Conservation (phyloP, 352 stramenopile species). For the Stephanocyclus meneghinianus region DNA sequence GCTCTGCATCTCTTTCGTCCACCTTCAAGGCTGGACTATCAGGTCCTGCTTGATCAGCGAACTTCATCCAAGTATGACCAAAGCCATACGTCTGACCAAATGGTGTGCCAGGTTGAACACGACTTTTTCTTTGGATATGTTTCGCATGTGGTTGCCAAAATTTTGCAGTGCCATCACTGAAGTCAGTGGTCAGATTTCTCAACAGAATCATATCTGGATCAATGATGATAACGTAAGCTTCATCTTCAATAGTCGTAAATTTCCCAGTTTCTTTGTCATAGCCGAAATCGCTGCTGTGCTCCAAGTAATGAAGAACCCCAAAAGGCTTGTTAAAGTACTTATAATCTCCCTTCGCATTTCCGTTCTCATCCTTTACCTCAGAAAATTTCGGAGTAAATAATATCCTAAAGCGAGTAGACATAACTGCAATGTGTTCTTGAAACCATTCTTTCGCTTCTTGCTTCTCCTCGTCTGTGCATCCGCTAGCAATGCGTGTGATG, state of each 20-base stretch:
- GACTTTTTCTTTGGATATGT: constrained; percentile 44
- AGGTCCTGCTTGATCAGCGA: constrained; percentile 36
- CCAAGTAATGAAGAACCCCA: constrained; percentile 82
- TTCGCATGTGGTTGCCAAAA: constrained; percentile 48
- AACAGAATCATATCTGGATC: constrained; percentile 86
- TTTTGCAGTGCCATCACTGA: constrained; percentile 52
- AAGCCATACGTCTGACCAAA: constrained; percentile 79
- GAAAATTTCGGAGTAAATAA: constrained; percentile 85
- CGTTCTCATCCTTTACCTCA: constrained; percentile 55
- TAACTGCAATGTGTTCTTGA: constrained; percentile 37
- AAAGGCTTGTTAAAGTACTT: constrained; percentile 87
- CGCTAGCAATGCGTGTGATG: constrained; percentile 83
- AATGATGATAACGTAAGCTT: constrained; percentile 81
- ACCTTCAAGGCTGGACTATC: constrained; percentile 39
- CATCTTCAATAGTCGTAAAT: constrained; percentile 39
- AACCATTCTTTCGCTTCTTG: constrained; percentile 53
- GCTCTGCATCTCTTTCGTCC: constrained; percentile 33
- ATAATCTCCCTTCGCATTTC: constrained; percentile 52
- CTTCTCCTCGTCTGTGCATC: constrained; percentile 65
- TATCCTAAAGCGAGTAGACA: constrained; percentile 76
- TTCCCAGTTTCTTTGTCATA: constrained; percentile 45
- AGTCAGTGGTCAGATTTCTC: constrained; percentile 74
- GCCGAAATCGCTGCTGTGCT: constrained; percentile 63
- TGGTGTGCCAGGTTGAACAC: constrained; percentile 64
- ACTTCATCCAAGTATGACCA: constrained; percentile 49